These are phyloP conservation scores for Fulvia fulva DNA, from an alignment of 2,329 filamentous ascomycete species.

Conservation along the genomic window DNA sequence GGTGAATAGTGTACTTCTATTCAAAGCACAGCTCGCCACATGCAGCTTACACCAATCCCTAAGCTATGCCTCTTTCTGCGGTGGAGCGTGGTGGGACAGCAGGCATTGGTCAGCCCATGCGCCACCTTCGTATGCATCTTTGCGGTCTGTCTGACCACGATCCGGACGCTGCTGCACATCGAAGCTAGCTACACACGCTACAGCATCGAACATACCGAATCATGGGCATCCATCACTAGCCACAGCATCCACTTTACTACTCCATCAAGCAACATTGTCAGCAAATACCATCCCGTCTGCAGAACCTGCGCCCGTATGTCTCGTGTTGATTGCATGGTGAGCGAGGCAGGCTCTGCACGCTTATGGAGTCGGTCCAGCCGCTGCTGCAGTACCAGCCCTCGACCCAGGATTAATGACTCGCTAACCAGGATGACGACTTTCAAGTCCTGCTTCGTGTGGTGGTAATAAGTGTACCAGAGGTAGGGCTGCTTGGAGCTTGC, in stretches of 20 bases:
- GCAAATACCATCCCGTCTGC: neutral
- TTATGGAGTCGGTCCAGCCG: neutral
- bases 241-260: neutral
- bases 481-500: neutral
- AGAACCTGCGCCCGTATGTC: neutral
- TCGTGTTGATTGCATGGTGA: neutral
- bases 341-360: neutral
- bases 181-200: neutral
- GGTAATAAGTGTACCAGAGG: neutral
- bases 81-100: neutral
- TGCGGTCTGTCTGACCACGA: neutral
- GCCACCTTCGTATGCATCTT: neutral
- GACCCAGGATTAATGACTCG: too few relatives aligned
- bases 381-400: too few relatives aligned
- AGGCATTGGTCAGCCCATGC: neutral
- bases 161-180: neutral
- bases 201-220: neutral
- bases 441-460: neutral
- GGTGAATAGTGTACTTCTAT: neutral
- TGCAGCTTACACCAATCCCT: neutral
- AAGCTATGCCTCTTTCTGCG: neutral
- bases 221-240: neutral
- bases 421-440: neutral
- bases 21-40: neutral
- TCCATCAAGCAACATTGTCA: slow-evolving; percentile 1